Conservation (phyloP, 805 yeast species). For the Wickerhamiella vanderwaltii region DNA sequence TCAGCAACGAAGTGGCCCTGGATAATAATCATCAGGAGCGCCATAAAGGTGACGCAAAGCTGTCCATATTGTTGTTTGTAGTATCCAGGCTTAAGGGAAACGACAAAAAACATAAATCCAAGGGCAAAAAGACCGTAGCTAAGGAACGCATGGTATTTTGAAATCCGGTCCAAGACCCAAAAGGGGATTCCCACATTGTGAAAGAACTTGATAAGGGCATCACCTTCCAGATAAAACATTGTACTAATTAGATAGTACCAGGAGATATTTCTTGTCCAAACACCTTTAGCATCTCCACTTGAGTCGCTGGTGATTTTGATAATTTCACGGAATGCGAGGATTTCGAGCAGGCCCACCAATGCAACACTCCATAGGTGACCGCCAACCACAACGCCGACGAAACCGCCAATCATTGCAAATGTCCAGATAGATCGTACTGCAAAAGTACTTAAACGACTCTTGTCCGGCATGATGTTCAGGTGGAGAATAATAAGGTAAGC, state of each 20-base stretch:
- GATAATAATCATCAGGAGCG: conserved; percentile 73
- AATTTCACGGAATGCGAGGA: conserved; percentile 81
- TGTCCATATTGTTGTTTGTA: conserved; percentile 89
- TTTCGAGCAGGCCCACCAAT: conserved; percentile 60
- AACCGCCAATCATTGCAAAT: conserved; percentile 70
- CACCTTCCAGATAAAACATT: conserved; percentile 80
- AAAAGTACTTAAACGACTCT: conserved; percentile 39
- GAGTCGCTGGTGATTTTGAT: conserved; percentile 77
- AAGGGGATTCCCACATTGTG: conserved; percentile 40
- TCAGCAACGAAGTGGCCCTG: conserved; percentile 89
- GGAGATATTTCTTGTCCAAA: conserved; percentile 62
- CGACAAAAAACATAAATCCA: conserved; percentile 84
- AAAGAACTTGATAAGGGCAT: conserved; percentile 60
- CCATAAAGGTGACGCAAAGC: conserved; percentile 89
- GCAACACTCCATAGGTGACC: conserved; percentile 78
- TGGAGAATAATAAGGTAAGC: no score
- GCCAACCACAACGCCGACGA: conserved; percentile 56
- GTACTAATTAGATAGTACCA: conserved; percentile 90
- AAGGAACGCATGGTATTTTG: conserved; percentile 69
- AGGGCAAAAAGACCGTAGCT: conserved; percentile 72
- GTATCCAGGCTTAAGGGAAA: conserved; percentile 77
- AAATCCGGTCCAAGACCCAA: conserved; percentile 44
- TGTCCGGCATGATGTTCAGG: neutral
- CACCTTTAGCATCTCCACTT: conserved; percentile 57
- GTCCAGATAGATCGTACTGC: conserved; percentile 88